These are phyloP conservation scores for Aspergillus terreus DNA, from an alignment of 2,329 filamentous ascomycete species.

Conservation along the genomic window DNA sequence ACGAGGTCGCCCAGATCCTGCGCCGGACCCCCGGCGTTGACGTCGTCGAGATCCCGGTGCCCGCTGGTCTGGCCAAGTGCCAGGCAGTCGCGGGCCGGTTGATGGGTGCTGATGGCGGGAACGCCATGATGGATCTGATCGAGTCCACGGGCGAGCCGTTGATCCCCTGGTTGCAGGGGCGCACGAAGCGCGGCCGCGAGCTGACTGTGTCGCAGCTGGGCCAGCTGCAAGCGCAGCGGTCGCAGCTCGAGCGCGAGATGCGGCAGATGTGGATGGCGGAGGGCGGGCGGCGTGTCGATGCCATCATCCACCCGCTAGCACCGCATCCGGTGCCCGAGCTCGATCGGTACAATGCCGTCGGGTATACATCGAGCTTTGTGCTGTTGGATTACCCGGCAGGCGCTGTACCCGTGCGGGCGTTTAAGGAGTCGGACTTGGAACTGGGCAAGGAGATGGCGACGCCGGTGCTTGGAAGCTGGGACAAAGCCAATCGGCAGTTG, in stretches of 20 bases:
- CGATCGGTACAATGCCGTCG: constrained; percentile 60
- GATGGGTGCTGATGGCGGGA: constrained; percentile 57
- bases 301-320: constrained; percentile 60
- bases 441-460: constrained; percentile 43
- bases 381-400: constrained; percentile 62
- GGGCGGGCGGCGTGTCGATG: constrained; percentile 46
- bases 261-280: constrained; percentile 52
- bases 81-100: constrained; percentile 56
- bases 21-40: constrained; percentile 44
- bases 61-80: constrained; percentile 50
- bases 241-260: constrained; percentile 53
- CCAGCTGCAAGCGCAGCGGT: constrained; percentile 51
- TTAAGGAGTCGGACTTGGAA: constrained; percentile 49
- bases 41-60: constrained; percentile 56
- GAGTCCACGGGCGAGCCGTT: constrained; percentile 55
- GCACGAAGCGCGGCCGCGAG: constrained; percentile 48
- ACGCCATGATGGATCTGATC: constrained; percentile 55
- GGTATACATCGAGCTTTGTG: constrained; percentile 61
- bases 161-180: constrained; percentile 56
- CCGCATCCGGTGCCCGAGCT: constrained; percentile 61
- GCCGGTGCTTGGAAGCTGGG: constrained; percentile 52
- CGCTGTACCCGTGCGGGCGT: constrained; percentile 51
- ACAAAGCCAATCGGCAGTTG: constrained; percentile 56
- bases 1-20: constrained; percentile 36
- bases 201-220: constrained; percentile 48